Evolutionary conservation across 495 filamentous ascomycete species (phyloP).

Genomic region (Bathelium albidoporum): DNA sequence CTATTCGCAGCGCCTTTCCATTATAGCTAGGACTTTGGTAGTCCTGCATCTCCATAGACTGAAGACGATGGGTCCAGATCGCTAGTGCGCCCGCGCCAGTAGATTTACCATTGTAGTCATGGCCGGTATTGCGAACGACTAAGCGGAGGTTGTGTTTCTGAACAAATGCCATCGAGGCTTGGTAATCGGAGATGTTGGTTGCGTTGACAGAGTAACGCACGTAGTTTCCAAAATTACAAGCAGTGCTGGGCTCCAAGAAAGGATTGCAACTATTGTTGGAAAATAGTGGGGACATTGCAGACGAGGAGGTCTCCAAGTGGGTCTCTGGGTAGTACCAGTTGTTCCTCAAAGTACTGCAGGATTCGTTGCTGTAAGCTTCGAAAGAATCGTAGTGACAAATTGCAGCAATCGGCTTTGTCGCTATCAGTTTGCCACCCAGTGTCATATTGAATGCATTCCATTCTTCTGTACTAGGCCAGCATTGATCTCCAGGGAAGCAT

Average conservation of each 20-base stretch:
- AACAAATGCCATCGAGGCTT: slow-evolving; percentile 8
- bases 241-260: not conserved
- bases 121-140: slow-evolving; percentile 13
- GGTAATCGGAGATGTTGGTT: slow-evolving; percentile 1
- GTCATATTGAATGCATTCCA: not conserved
- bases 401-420: not conserved
- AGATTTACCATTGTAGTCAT: slow-evolving; percentile 26
- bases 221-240: slow-evolving; percentile 8
- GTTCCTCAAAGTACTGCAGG: not conserved
- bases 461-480: not conserved
- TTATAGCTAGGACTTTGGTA: slow-evolving; percentile 8
- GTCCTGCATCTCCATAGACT: slow-evolving; percentile 32
- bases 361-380: not conserved
- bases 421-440: not conserved
- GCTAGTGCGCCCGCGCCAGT: slow-evolving; percentile 44
- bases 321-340: not conserved
- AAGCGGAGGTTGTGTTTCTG: slow-evolving; percentile 7
- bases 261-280: not conserved
- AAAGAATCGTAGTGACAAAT: not conserved
- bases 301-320: not conserved
- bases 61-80: slow-evolving; percentile 48
- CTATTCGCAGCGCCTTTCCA: slow-evolving; percentile 11
- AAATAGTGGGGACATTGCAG: not conserved
- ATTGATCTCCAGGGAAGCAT: not conserved
- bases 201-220: slow-evolving; percentile 9